Base-by-base conservation (phyloP, 2,329 filamentous ascomycete genomes). In the Paraphaeosphaeria sporulosa region DNA sequence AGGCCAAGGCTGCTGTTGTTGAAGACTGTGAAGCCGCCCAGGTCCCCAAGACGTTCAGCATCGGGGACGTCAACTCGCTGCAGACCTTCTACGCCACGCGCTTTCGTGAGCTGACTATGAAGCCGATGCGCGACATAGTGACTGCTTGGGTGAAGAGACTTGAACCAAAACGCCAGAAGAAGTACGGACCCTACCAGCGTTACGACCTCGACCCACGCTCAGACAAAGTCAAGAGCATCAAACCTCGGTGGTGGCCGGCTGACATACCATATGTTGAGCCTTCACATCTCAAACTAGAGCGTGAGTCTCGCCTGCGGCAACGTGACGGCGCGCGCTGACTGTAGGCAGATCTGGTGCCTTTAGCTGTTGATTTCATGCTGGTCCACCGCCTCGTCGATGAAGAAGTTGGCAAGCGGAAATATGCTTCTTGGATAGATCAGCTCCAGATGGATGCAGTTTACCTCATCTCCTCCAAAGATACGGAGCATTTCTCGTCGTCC, bases 81-180 rank as follows among this genome's bases (percentile, higher is more conserved):
- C 64, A 63, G 42, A 32, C 49, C n/a, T 76, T 76, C 44, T 68
- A 69, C 21, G 59, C 56, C 1, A 58, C 57, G 15, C 68, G 73
- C 2, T 66, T 76, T 27, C 65, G 67, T 21, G 72, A 75, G 52
- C 65, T 76, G 12, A 76, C 72, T 13, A 71, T 73, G 66, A 76
- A 72, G 55, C 71, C 73, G 0, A 48, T 75, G 23, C 69, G 72
- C 6, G 64, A 67, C 17, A 72, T 76, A 36, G 69, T 71, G n/a
- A 74, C 71, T 1, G 64, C 66, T 8, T 76, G 74, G 74, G 64
- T 76, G 36, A 73, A 71, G 57, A 61, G 66, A 21, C 57, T 72
- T 7, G 69, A 70, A 42, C 74, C 73, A 4, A 62, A 64, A 21
- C 71, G 74, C 4, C 62, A 68, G 38, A 61, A 66, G 12, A 47